phyloP scores from a whole-genome alignment of 2,329 filamentous ascomycete genomes.

The Colletotrichum shisoi region DNA sequence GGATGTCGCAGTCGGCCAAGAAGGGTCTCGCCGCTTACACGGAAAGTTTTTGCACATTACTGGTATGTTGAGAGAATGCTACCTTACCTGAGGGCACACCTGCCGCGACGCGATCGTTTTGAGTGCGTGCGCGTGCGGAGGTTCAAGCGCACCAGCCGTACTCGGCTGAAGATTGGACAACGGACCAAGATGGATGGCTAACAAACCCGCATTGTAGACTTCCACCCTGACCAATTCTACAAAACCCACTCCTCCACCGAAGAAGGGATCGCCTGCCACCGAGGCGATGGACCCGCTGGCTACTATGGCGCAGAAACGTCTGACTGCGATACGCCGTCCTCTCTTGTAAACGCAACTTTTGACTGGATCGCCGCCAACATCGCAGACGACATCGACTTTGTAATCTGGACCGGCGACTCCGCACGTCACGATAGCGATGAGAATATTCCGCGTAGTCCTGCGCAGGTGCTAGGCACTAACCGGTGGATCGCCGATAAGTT shows the following conservation, averaged over 20 bases:
- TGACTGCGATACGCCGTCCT: slow-evolving; percentile 84
- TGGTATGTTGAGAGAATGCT: slow-evolving; percentile 61
- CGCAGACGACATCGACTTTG: slow-evolving; percentile 82
- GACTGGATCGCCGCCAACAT: slow-evolving; percentile 84
- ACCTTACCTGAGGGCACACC: neutral
- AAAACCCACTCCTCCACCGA: slow-evolving; percentile 76
- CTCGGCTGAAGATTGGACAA: slow-evolving; percentile 34
- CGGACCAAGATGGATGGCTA: slow-evolving; percentile 24
- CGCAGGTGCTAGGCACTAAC: slow-evolving; percentile 82
- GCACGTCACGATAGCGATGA: slow-evolving; percentile 91
- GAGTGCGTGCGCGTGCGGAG: neutral
- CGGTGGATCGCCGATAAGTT: slow-evolving; percentile 78
- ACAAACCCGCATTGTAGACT: slow-evolving; percentile 64
- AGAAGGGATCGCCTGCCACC: slow-evolving; percentile 77
- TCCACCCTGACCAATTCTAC: slow-evolving; percentile 92
- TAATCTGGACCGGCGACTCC: slow-evolving; percentile 92
- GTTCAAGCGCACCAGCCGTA: neutral
- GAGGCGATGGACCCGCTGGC: slow-evolving; percentile 77
- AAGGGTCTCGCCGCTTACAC: slow-evolving; percentile 55
- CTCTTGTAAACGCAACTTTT: slow-evolving; percentile 87
- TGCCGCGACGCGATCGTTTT: neutral
- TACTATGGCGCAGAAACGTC: slow-evolving; percentile 84
- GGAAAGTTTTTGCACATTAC: slow-evolving; percentile 89
- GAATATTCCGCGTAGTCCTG: slow-evolving; percentile 74
- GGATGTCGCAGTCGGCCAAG: slow-evolving; percentile 49